Evolutionary conservation across 2,329 filamentous ascomycete species (phyloP).

Genomic region (Cladophialophora psammophila): DNA sequence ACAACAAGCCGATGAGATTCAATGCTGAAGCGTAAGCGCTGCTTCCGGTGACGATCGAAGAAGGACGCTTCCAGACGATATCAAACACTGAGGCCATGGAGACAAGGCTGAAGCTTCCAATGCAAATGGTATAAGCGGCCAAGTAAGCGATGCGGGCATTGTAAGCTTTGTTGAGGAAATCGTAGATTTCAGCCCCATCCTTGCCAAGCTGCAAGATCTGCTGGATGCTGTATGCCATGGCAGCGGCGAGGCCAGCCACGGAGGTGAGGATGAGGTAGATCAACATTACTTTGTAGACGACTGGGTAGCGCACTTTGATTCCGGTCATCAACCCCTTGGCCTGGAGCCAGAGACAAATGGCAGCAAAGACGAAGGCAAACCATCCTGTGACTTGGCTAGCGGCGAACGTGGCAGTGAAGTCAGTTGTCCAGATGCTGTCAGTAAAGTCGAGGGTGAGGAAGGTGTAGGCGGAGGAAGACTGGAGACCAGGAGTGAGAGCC

Average conservation of each 20-base stretch:
- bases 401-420: slow-evolving; percentile 25
- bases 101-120: slow-evolving; percentile 34
- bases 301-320: slow-evolving; percentile 20
- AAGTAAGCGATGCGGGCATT: slow-evolving; percentile 25
- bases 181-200: background rate
- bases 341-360: slow-evolving; percentile 35
- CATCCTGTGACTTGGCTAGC: slow-evolving; percentile 23
- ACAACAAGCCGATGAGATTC: slow-evolving; percentile 34
- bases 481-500: slow-evolving; percentile 27
- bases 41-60: slow-evolving; percentile 23
- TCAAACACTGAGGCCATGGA: slow-evolving; percentile 29
- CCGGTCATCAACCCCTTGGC: slow-evolving; percentile 33
- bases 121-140: slow-evolving; percentile 25
- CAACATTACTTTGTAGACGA: slow-evolving; percentile 27
- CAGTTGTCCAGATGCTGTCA: slow-evolving; percentile 28
- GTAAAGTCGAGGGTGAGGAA: slow-evolving; percentile 28
- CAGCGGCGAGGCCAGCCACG: slow-evolving; percentile 18
- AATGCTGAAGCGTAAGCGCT: slow-evolving; percentile 33
- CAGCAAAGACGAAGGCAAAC: slow-evolving; percentile 30
- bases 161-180: background rate
- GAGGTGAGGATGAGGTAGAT: slow-evolving; percentile 26
- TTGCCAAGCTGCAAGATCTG: slow-evolving; percentile 21
- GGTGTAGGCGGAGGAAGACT: slow-evolving; percentile 27
- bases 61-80: slow-evolving; percentile 33
- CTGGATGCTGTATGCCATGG: slow-evolving; percentile 28